phyloP scores from a whole-genome alignment of 1,139 yeast genomes.

The Yamadazyma pseudoaaseri region DNA sequence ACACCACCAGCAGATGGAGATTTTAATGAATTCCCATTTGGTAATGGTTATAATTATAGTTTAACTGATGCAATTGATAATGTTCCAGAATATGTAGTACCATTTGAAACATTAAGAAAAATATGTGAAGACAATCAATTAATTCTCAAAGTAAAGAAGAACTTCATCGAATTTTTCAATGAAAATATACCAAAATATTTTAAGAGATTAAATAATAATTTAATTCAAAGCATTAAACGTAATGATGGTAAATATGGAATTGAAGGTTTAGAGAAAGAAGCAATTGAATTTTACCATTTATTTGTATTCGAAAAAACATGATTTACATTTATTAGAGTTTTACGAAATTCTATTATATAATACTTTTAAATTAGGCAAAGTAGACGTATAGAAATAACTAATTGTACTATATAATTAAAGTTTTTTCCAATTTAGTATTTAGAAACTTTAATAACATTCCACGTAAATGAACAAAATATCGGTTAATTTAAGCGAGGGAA shows the following conservation, averaged over 20 bases:
- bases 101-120: constrained; percentile 81
- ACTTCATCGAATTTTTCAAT: constrained; percentile 79
- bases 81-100: constrained; percentile 97
- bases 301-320: constrained; percentile 68
- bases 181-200: constrained; percentile 73
- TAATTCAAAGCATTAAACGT: constrained; percentile 68
- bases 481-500: not conserved
- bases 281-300: constrained; percentile 80
- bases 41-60: constrained; percentile 79
- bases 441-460: too few species aligned
- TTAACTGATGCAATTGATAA: constrained; percentile 92
- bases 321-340: not conserved
- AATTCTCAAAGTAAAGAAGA: constrained; percentile 68
- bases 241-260: constrained; percentile 83
- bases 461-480: too few species aligned
- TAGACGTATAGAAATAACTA: too few species aligned
- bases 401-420: too few species aligned
- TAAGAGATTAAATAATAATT: constrained; percentile 56
- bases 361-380: too few species aligned
- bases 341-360: not conserved
- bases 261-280: constrained; percentile 85
- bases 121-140: constrained; percentile 83
- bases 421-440: too few species aligned
- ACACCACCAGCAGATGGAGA: constrained; percentile 72
- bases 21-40: constrained; percentile 68